Evolutionary conservation across 495 filamentous ascomycete species (phyloP), one percentile per base, ranked within the genome.

Genomic region (Peziza echinospora): DNA sequence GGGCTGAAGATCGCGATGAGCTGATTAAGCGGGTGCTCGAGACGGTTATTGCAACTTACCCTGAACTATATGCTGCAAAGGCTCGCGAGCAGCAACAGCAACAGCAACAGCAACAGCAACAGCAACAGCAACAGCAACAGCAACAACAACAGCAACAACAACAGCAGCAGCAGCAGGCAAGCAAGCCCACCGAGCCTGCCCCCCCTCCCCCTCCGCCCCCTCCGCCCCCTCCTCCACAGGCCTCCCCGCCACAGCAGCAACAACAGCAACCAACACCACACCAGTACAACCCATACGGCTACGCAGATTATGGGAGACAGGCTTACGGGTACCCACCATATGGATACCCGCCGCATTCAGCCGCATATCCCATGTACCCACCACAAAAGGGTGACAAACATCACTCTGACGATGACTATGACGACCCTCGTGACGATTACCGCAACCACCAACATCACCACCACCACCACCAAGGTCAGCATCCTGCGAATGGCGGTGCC

Each of bases 111-210:
- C n/a, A n/a, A n/a, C n/a, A n/a, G n/a, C n/a, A n/a, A n/a, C n/a
- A 53, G 21, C 51, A 54, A n/a, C n/a, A n/a, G 16, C 47, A 47
- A 7, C 46, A 28, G 24, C 41, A 28, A n/a, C 52, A 54, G 43
- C 44, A 26, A 5, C 52, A 53, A 25, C 30, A 48, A 8, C 49
- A 53, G 30, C 44, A 45, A 13, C 43, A 25, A 5, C 48, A 47
- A 7, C 43, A 34, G 3, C 23, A 41, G 1, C 51, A 47, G 25
- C 37, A 50, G 28, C 37, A 40, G 19, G 53, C 53, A n/a, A n/a
- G n/a, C n/a, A n/a, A n/a, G n/a, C n/a, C n/a, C n/a, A n/a, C n/a
- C n/a, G n/a, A n/a, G n/a, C n/a, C 19, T 54, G 53, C 11, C 52
- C 53, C 10, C 47, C 45, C 4, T 52, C 51, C 24, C 30, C 5